These are phyloP conservation scores for Setaria viridis DNA, from an alignment of 202 grass and related monocot genomes.

Conservation along the genomic window DNA sequence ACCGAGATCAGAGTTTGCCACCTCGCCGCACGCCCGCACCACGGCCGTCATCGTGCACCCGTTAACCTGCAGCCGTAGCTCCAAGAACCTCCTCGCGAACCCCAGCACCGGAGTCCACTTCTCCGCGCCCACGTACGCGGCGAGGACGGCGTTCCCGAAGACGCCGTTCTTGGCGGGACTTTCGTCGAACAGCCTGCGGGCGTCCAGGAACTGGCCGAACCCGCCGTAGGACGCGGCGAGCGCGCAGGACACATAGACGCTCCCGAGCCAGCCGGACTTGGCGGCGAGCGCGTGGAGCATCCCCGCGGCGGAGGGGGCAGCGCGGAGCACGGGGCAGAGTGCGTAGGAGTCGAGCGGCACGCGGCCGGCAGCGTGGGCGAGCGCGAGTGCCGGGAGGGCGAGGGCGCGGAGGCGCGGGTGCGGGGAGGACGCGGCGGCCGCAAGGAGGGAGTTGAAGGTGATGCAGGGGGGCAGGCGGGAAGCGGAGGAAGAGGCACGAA, in stretches of 20 bases:
- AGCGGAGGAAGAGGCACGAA: constrained; percentile 37
- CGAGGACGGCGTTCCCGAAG: constrained; percentile 60
- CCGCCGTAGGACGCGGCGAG: constrained; percentile 57
- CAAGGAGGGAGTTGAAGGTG: constrained; percentile 60
- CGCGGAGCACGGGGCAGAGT: constrained; percentile 60
- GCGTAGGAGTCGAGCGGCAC: constrained; percentile 62
- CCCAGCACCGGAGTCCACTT: constrained; percentile 36
- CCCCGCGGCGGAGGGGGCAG: constrained; percentile 32
- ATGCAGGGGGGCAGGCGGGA: constrained; percentile 37
- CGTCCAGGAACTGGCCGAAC: constrained; percentile 38
- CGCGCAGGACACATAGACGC: constrained; percentile 70
- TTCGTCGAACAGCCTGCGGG: constrained; percentile 67
- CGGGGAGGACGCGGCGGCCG: constrained; percentile 44
- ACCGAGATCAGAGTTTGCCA: constrained; percentile 36
- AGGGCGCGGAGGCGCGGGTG: constrained; percentile 46
- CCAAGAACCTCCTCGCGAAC: constrained; percentile 48
- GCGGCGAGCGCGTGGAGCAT: constrained; percentile 49
- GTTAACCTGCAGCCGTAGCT: constrained; percentile 35
- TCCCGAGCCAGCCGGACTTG: constrained; percentile 59
- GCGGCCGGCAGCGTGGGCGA: constrained; percentile 45
- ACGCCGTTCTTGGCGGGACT: constrained; percentile 54
- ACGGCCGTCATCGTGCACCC: constrained; percentile 58
- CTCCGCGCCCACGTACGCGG: constrained; percentile 42
- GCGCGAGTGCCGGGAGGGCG: constrained; percentile 52
- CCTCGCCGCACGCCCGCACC: constrained; percentile 53